These are phyloP conservation scores for Hygrocybe coccinea DNA, from an alignment of 768 basidiomycete species.

Conservation along the genomic window DNA sequence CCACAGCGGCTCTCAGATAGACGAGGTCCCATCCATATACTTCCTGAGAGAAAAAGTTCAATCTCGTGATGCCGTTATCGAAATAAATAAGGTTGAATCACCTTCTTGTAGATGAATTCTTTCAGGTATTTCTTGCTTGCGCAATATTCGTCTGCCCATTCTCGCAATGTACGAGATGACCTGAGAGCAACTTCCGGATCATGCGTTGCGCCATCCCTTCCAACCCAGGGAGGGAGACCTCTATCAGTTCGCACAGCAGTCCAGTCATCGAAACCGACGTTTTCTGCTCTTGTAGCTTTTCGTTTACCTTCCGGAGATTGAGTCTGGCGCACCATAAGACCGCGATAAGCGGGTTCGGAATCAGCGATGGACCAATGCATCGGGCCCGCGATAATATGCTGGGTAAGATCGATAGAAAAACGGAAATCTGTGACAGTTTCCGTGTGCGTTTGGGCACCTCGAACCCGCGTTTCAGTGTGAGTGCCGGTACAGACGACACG, in stretches of 20 bases:
- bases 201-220: slow-evolving; percentile 16
- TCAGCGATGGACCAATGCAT: slow-evolving; percentile 62
- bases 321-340: slow-evolving; percentile 55
- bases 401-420: slow-evolving; percentile 55
- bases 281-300: slow-evolving; percentile 41
- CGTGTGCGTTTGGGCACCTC: slow-evolving; percentile 43
- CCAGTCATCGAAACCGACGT: slow-evolving; percentile 42
- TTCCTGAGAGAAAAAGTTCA: slow-evolving; percentile 22
- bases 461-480: slow-evolving; percentile 50
- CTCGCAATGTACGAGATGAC: slow-evolving; percentile 58
- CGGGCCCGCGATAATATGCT: slow-evolving; percentile 37
- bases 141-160: slow-evolving; percentile 85
- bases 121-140: slow-evolving; percentile 64
- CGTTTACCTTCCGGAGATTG: slow-evolving; percentile 36
- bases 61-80: too few relatives aligned
- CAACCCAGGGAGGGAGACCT: slow-evolving; percentile 49
- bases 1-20: slow-evolving; percentile 35
- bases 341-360: slow-evolving; percentile 58
- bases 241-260: slow-evolving; percentile 35
- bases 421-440: slow-evolving; percentile 64
- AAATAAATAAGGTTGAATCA: slow-evolving; percentile 27
- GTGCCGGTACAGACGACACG: slow-evolving; percentile 49
- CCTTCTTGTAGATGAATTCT: slow-evolving; percentile 74
- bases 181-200: slow-evolving; percentile 28
- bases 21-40: slow-evolving; percentile 47